Evolutionary conservation across 306 rosid genomes (phyloP).

Genomic region (Begonia fuchsioides): DNA sequence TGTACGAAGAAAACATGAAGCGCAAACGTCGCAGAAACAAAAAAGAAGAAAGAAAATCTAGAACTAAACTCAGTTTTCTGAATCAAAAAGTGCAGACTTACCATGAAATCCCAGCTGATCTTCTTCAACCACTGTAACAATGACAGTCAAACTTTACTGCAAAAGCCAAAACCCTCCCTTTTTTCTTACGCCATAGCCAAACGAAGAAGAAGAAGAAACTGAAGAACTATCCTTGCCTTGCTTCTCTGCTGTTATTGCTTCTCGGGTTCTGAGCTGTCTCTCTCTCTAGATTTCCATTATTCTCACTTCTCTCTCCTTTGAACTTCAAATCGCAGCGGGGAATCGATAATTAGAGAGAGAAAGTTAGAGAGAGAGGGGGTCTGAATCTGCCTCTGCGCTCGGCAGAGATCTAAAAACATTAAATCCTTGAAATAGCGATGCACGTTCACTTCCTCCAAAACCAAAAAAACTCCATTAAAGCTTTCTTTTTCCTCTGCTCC

Average conservation of each 20-base stretch:
- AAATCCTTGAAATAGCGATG: background rate
- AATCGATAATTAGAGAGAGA: background rate
- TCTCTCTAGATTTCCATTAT: background rate
- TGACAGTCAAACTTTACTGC: constrained; percentile 26
- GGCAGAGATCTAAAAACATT: too few species aligned
- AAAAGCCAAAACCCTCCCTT: constrained; percentile 53
- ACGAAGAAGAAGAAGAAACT: constrained; percentile 14
- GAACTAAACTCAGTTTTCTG: constrained; percentile 10
- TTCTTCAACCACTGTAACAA: constrained; percentile 4
- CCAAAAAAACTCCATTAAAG: background rate
- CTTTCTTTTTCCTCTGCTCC: background rate
- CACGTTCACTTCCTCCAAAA: constrained; percentile 1
- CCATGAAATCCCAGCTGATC: constrained; percentile 18
- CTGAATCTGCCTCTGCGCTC: too few species aligned
- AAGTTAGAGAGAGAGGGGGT: background rate
- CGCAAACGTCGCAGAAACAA: background rate
- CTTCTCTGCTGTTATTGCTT: constrained; percentile 11
- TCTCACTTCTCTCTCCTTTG: background rate
- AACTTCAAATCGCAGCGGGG: background rate
- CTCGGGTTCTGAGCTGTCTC: constrained; percentile 10
- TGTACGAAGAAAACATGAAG: background rate
- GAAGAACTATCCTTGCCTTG: constrained; percentile 23
- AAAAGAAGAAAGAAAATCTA: constrained; percentile 5
- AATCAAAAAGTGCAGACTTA: constrained; percentile 19
- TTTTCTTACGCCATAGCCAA: constrained; percentile 7